These are phyloP conservation scores for Torulaspora pretoriensis DNA, from an alignment of 1,139 yeast species.

Conservation along the genomic window DNA sequence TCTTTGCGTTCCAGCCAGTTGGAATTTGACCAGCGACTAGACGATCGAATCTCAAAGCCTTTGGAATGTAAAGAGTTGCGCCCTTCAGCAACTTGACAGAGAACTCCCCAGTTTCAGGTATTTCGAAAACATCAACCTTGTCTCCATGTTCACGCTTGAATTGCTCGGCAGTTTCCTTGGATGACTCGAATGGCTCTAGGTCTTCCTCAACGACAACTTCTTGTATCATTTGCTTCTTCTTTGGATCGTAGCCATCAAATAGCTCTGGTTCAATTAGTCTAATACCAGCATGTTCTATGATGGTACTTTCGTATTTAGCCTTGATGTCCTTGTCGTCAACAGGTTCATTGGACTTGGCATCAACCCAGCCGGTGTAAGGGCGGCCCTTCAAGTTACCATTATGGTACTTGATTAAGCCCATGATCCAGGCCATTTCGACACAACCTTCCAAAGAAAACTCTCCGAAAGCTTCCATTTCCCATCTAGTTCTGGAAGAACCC, in stretches of 20 bases:
- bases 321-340: conserved; percentile 94
- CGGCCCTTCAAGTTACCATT: conserved; percentile 88
- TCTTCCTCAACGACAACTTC: conserved; percentile 96
- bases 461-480: conserved; percentile 98
- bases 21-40: conserved; percentile 99
- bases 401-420: conserved; percentile 94
- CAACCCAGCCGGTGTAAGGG: conserved; percentile 94
- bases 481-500: conserved; percentile 98
- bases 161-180: conserved; percentile 92
- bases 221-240: conserved; percentile 86
- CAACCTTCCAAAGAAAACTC: conserved; percentile 98
- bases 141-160: conserved; percentile 93
- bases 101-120: conserved; percentile 86
- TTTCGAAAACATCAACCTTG: conserved; percentile 85
- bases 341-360: conserved; percentile 85
- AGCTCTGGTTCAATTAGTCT: conserved; percentile 95
- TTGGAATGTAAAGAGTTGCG: conserved; percentile 85
- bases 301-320: conserved; percentile 81
- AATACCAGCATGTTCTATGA: conserved; percentile 91
- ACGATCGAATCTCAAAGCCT: conserved; percentile 92
- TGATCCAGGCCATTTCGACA: conserved; percentile 99
- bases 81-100: conserved; percentile 89
- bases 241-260: conserved; percentile 90
- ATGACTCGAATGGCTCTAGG: conserved; percentile 90
- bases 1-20: conserved; percentile 95